Percentiles rank a stretch among this genome's conserved stretches.
Conservation (phyloP, 1,139 yeast genomes). For the Meyerozyma elateridarum region DNA sequence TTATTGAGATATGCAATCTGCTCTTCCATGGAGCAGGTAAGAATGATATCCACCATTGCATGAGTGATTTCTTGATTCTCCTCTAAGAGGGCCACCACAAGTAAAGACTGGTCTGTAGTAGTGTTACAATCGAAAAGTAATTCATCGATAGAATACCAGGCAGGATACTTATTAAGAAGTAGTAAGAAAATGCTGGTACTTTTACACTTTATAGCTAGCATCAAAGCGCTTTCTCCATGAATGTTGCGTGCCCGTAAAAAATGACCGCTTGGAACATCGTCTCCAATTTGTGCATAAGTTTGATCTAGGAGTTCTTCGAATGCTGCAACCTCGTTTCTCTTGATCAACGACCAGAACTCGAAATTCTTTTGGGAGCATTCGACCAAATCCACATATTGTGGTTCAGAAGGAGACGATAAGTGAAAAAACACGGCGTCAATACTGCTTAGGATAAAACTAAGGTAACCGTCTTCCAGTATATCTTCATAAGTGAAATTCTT, state of each 20-base stretch:
- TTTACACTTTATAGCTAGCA: constrained; percentile 46
- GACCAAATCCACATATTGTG: constrained; percentile 36
- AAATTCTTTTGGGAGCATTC: constrained; percentile 44
- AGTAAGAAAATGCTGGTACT: constrained; percentile 41
- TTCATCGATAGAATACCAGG: constrained; percentile 60
- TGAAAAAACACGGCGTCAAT: constrained; percentile 78
- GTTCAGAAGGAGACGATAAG: constrained; percentile 32
- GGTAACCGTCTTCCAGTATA: constrained; percentile 29
- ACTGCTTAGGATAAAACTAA: constrained; percentile 57
- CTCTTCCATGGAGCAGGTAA: constrained; percentile 42
- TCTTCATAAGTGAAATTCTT: constrained; percentile 48
- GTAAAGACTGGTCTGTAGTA: constrained; percentile 45
- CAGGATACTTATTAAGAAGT: constrained; percentile 39
- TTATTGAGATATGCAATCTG: constrained; percentile 46
- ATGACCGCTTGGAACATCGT: constrained; percentile 31
- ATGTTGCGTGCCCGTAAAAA: constrained; percentile 49
- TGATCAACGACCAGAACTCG: constrained; percentile 53
- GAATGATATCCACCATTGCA: constrained; percentile 42
- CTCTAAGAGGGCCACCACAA: constrained; percentile 56
- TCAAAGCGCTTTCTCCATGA: constrained; percentile 65
- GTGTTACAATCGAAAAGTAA: constrained; percentile 59
- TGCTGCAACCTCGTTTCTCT: constrained; percentile 22
- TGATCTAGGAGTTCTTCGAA: constrained; percentile 19
- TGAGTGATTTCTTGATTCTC: constrained; percentile 47
- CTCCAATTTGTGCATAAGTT: constrained; percentile 16